Percentiles rank a stretch among this genome's conserved stretches.
phyloP scores from a whole-genome alignment of 2,329 filamentous ascomycete genomes.

The Fusarium lyarnte region DNA sequence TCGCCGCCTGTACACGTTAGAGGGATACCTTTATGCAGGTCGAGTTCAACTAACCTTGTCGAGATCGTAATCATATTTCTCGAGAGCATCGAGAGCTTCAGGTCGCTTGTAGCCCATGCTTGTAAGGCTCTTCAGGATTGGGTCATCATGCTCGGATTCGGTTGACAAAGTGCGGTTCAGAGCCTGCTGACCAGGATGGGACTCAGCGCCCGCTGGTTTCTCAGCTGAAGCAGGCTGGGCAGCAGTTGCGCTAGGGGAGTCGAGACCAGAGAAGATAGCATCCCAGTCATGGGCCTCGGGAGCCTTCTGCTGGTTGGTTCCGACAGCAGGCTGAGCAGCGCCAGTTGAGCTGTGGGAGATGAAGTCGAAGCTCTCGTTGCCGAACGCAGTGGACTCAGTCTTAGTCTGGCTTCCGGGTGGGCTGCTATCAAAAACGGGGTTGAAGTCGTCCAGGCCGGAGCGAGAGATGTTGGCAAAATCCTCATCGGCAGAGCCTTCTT shows the following conservation, averaged over 20 bases:
- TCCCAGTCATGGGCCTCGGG: slow-evolving; percentile 85
- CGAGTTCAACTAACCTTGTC: slow-evolving; percentile 75
- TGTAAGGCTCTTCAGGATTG: slow-evolving; percentile 88
- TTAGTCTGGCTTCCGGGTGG: slow-evolving; percentile 64
- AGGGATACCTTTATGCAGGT: not conserved
- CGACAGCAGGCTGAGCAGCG: slow-evolving; percentile 51
- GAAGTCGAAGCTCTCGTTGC: slow-evolving; percentile 68
- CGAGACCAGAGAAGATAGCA: slow-evolving; percentile 86
- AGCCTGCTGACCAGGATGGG: slow-evolving; percentile 42
- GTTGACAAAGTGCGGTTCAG: slow-evolving; percentile 69
- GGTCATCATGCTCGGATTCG: slow-evolving; percentile 86
- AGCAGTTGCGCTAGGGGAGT: slow-evolving; percentile 58
- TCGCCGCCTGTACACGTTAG: slow-evolving; percentile 56
- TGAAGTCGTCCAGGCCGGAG: slow-evolving; percentile 80
- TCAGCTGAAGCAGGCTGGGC: slow-evolving; percentile 32
- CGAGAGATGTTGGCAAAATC: slow-evolving; percentile 80
- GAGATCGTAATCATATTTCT: slow-evolving; percentile 96
- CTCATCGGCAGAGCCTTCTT: slow-evolving; percentile 81
- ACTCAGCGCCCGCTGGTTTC: slow-evolving; percentile 23
- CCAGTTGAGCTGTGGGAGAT: slow-evolving; percentile 52
- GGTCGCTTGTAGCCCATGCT: slow-evolving; percentile 85
- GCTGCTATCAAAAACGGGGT: slow-evolving; percentile 81
- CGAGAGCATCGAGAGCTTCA: slow-evolving; percentile 80
- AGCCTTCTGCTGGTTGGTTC: slow-evolving; percentile 51
- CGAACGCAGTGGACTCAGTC: slow-evolving; percentile 63